A percentile compares a stretch with the other conserved stretches of the same genome.
phyloP scores from a whole-genome alignment of 139 green algal genomes.

The Edaphochlamys debaryana region DNA sequence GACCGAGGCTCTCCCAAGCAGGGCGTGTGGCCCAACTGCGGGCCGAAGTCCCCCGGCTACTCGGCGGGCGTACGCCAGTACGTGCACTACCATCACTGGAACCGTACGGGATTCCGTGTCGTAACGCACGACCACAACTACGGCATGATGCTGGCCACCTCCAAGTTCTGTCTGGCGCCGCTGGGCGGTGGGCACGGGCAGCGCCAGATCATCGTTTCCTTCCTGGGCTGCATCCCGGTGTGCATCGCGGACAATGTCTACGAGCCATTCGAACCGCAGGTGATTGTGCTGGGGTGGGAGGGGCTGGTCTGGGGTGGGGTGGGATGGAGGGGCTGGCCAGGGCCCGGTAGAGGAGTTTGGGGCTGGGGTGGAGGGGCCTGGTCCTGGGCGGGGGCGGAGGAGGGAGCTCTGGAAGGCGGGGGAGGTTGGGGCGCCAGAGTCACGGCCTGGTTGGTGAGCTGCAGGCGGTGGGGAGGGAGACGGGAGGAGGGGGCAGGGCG shows the following conservation, averaged over 20 bases:
- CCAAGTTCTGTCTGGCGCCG: constrained; percentile 35
- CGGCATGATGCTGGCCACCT: background rate
- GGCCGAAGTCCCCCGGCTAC: constrained; percentile 16
- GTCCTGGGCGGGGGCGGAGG: too few relatives aligned
- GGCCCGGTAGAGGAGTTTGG: too few relatives aligned
- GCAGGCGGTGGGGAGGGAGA: too few relatives aligned
- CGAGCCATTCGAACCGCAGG: constrained; percentile 49
- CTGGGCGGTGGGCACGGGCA: constrained; percentile 47
- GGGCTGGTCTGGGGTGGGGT: too few relatives aligned
- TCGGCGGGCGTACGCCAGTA: constrained; percentile 33
- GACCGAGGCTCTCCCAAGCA: background rate
- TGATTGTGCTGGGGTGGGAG: too few relatives aligned
- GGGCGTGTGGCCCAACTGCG: constrained; percentile 37
- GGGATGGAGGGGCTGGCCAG: too few relatives aligned
- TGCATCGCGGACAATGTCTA: constrained; percentile 43
- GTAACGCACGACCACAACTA: background rate
- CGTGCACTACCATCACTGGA: constrained; percentile 48
- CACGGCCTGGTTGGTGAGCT: too few relatives aligned
- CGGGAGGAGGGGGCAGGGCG: too few relatives aligned
- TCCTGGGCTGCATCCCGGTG: constrained; percentile 54
- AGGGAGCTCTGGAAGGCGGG: too few relatives aligned
- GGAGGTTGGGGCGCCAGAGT: too few relatives aligned
- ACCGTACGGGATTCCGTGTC: constrained; percentile 47
- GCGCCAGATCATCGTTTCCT: constrained; percentile 47
- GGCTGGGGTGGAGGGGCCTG: too few relatives aligned